phyloP scores from a whole-genome alignment of 164 flowering plant species.

The Kingdonia uniflora region DNA sequence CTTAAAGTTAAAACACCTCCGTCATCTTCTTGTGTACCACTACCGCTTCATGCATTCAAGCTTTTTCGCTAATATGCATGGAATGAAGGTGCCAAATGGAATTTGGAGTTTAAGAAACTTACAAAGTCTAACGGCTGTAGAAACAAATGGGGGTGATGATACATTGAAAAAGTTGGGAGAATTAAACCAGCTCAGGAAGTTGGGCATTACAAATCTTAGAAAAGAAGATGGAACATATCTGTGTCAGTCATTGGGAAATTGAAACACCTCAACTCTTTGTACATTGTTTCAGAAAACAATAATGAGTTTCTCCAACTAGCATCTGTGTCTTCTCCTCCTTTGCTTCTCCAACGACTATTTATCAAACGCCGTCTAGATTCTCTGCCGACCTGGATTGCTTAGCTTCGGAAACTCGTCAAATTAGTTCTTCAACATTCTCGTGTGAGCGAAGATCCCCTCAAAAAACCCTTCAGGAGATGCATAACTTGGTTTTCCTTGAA shows the following conservation, averaged over 20 bases:
- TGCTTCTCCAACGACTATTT: slow-evolving; percentile 11
- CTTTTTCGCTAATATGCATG: neutral
- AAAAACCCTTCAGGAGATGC: slow-evolving; percentile 18
- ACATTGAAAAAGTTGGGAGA: slow-evolving; percentile 16
- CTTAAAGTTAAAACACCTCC: slow-evolving; percentile 4
- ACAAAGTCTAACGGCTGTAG: neutral
- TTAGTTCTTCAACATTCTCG: slow-evolving; percentile 13
- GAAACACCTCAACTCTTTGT: slow-evolving; percentile 12
- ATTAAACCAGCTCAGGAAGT: slow-evolving; percentile 20
- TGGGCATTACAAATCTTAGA: slow-evolving; percentile 23
- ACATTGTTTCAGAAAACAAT: slow-evolving; percentile 1
- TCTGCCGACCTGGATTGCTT: slow-evolving; percentile 15
- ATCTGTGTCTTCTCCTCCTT: slow-evolving; percentile 14
- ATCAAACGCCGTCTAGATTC: slow-evolving; percentile 15
- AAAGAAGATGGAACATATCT: slow-evolving; percentile 12
- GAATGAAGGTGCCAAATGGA: neutral
- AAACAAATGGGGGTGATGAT: neutral
- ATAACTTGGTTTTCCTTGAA: slow-evolving; percentile 18
- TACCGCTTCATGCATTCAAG: neutral
- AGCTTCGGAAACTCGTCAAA: slow-evolving; percentile 9
- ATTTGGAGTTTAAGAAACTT: neutral
- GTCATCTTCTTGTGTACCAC: slow-evolving; percentile 1
- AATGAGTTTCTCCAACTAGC: slow-evolving; percentile 16
- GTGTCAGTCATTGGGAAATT: slow-evolving; percentile 15
- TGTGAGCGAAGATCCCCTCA: slow-evolving; percentile 17